Percentiles rank a stretch among this genome's conserved stretches.
Evolutionary conservation across 345 rosid species (phyloP).

Genomic region (Populus nigra): DNA sequence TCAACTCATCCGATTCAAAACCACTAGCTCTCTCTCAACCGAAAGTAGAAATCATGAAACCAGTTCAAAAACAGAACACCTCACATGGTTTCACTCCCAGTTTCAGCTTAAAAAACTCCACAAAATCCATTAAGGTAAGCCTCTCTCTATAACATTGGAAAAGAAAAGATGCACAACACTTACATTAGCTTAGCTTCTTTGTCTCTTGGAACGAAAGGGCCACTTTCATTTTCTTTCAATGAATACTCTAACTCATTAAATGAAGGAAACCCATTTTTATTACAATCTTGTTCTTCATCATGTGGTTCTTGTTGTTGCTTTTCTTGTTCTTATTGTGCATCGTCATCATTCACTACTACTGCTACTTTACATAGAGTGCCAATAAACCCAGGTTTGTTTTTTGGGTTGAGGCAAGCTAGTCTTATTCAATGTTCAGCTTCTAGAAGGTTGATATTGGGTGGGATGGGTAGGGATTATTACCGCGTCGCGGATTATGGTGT

Average conservation of each 20-base stretch:
- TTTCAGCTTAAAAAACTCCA: constrained; percentile 14
- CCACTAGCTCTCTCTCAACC: neutral
- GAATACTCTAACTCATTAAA: constrained; percentile 46
- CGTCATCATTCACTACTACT: constrained; percentile 28
- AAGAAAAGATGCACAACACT: constrained; percentile 42
- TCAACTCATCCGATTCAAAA: constrained; percentile 6
- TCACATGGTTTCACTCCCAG: constrained; percentile 10
- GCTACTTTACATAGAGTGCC: constrained; percentile 32
- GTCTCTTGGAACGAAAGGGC: constrained; percentile 44
- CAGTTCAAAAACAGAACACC: constrained; percentile 2
- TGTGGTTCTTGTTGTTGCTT: constrained; percentile 37
- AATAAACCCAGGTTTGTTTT: constrained; percentile 42
- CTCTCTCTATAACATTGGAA: neutral
- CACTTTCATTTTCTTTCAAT: constrained; percentile 45
- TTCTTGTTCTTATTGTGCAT: constrained; percentile 37
- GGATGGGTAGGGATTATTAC: constrained; percentile 19
- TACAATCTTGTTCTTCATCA: constrained; percentile 21
- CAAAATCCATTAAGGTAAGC: constrained; percentile 25
- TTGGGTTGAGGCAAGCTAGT: constrained; percentile 68
- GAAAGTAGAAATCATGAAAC: neutral
- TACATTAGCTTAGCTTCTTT: constrained; percentile 46
- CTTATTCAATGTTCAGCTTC: constrained; percentile 61
- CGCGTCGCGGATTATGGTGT: constrained; percentile 40
- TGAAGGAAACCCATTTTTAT: constrained; percentile 34
- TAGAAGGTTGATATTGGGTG: constrained; percentile 50